These are phyloP conservation scores for Teratosphaeriaceae sp. DNA, from an alignment of 2,329 filamentous ascomycete genomes.

Conservation along the genomic window DNA sequence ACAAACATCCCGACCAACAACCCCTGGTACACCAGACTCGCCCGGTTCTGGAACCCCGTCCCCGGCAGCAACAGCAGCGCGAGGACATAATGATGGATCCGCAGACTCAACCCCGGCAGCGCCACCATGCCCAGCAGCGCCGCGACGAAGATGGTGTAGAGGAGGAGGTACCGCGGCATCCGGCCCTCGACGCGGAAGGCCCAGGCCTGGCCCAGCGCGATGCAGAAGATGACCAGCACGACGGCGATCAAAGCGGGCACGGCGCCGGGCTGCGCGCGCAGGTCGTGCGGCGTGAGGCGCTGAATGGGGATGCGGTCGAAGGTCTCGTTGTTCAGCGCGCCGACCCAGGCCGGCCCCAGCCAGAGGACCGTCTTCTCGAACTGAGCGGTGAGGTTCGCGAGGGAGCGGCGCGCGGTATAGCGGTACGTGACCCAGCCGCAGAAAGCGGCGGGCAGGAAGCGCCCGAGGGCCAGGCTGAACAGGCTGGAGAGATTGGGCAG, in stretches of 20 bases:
- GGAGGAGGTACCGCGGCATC: conserved; percentile 66
- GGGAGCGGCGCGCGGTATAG: conserved; percentile 68
- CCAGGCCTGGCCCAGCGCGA: conserved; percentile 72
- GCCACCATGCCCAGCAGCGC: conserved; percentile 64
- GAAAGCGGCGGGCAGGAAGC: conserved; percentile 81
- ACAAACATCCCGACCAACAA: conserved; percentile 85
- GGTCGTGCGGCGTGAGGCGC: conserved; percentile 82
- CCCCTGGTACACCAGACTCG: conserved; percentile 80
- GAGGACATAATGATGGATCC: conserved; percentile 93
- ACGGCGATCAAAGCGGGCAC: conserved; percentile 74
- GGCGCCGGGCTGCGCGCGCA: conserved; percentile 82
- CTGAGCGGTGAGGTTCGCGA: conserved; percentile 69
- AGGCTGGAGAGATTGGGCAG: conserved; percentile 61
- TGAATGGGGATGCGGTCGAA: conserved; percentile 91
- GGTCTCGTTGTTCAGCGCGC: conserved; percentile 91
- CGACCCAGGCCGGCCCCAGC: conserved; percentile 86
- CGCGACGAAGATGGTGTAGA: conserved; percentile 64
- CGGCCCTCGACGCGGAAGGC: conserved; percentile 80
- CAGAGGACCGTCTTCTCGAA: conserved; percentile 86
- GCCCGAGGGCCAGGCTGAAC: conserved; percentile 70
- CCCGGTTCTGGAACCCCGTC: conserved; percentile 80
- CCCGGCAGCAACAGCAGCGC: conserved; percentile 81
- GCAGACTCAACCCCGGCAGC: conserved; percentile 70
- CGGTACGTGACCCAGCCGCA: conserved; percentile 81
- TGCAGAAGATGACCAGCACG: conserved; percentile 59